Evolutionary conservation across 139 green algal species (phyloP).

Genomic region (Coelastrella sp.): DNA sequence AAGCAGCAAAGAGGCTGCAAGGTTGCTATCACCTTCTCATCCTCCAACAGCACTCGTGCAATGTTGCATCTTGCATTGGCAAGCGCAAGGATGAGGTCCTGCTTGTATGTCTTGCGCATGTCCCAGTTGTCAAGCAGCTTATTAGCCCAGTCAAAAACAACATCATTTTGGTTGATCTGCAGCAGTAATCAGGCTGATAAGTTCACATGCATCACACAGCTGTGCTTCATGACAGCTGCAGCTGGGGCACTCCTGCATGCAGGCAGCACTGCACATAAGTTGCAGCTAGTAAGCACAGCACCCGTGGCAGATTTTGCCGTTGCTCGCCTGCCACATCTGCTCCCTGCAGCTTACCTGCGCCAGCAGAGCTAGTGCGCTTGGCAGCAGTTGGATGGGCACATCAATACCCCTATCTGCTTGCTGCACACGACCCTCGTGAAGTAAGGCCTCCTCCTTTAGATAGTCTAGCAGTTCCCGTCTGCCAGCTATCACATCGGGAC

Average conservation of each 20-base stretch:
- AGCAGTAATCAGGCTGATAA: background rate
- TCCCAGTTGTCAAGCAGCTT: conserved; percentile 44
- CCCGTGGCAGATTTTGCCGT: background rate
- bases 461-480: conserved; percentile 41
- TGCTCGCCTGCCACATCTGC: background rate
- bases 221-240: background rate
- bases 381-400: conserved; percentile 30
- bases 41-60: conserved; percentile 33
- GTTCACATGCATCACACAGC: background rate
- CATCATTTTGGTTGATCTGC: conserved; percentile 33
- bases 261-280: background rate
- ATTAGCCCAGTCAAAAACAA: conserved; percentile 20
- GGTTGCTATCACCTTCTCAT: conserved; percentile 28
- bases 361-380: conserved; percentile 33
- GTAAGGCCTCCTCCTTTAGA: conserved; percentile 38
- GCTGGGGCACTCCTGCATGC: background rate
- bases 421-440: conserved; percentile 35
- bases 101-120: conserved; percentile 41
- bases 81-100: conserved; percentile 42
- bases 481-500: conserved; percentile 11
- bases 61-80: conserved; percentile 37
- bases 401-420: conserved; percentile 18
- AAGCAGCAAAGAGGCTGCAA: too few relatives aligned
- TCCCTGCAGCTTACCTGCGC: conserved; percentile 23
- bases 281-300: background rate